Conservation (phyloP, 257 asterid species). For the Scutellaria minor region DNA sequence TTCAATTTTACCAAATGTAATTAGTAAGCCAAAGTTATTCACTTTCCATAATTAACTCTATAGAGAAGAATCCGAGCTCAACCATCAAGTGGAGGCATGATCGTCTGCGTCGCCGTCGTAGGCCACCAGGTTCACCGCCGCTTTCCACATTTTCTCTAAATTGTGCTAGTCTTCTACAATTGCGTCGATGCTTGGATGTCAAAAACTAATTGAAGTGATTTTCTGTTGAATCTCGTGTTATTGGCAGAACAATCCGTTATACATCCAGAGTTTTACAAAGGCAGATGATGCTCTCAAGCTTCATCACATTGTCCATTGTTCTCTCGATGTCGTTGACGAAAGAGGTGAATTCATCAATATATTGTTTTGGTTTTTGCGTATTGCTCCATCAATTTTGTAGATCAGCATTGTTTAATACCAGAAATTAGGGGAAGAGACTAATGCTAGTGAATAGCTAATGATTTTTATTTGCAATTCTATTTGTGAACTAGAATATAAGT, state of each 20-base stretch:
- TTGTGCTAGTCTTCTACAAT: neutral
- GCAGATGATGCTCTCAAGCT: slow-evolving; percentile 96
- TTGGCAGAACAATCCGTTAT: slow-evolving; percentile 90
- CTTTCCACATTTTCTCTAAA: neutral
- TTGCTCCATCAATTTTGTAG: slow-evolving; percentile 14
- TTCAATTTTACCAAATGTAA: too few species aligned
- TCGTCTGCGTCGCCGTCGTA: slow-evolving; percentile 98
- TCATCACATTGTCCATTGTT: slow-evolving; percentile 96
- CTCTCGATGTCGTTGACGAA: slow-evolving; percentile 96
- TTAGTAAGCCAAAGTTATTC: too few species aligned
- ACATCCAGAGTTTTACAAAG: slow-evolving; percentile 92
- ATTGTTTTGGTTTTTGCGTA: slow-evolving; percentile 15
- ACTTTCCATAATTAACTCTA: too few species aligned
- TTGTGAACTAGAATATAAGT: neutral
- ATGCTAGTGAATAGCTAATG: neutral
- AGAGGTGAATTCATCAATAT: slow-evolving; percentile 56
- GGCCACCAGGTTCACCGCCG: slow-evolving; percentile 88
- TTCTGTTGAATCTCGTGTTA: slow-evolving; percentile 23
- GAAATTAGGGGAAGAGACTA: too few species aligned
- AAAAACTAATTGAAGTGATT: neutral
- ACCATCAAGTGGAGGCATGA: slow-evolving; percentile 50
- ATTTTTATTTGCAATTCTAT: neutral
- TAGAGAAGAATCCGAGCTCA: slow-evolving; percentile 8
- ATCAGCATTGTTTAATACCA: neutral
- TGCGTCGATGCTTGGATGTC: neutral